Evolutionary conservation across 805 yeast species (phyloP).

Genomic region (Saccharomycopsis oosterbeekiorum): DNA sequence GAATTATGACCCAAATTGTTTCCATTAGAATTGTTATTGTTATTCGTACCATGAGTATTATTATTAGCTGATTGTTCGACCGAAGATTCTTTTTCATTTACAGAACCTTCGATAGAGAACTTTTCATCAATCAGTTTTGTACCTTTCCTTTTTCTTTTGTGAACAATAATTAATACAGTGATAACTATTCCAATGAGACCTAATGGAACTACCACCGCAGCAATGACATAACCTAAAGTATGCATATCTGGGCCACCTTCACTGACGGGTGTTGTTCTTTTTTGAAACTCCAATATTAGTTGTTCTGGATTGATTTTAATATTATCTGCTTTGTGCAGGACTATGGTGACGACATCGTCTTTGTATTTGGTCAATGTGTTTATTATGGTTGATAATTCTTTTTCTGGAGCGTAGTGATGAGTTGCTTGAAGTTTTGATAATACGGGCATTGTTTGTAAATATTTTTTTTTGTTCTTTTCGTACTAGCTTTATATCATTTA

Average conservation of each 20-base stretch:
- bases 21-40: background rate
- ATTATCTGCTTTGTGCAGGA: background rate
- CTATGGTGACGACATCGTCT: background rate
- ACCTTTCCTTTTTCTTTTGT: conserved; percentile 8
- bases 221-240: conserved; percentile 13
- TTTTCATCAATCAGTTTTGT: background rate
- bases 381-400: background rate
- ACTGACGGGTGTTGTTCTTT: conserved; percentile 8
- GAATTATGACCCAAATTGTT: background rate
- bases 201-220: conserved; percentile 16
- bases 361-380: background rate
- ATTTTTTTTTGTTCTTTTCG: background rate
- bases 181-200: conserved; percentile 7
- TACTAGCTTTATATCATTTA: background rate
- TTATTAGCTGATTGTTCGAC: background rate
- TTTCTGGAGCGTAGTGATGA: background rate
- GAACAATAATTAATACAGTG: background rate
- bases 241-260: conserved; percentile 16
- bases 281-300: background rate
- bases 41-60: background rate
- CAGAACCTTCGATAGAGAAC: background rate
- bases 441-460: background rate
- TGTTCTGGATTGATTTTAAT: background rate
- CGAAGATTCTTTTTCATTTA: background rate
- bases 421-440: background rate